phyloP scores from a whole-genome alignment of 371 early-diverging fungal species.

The Phascolomyces articulosus region DNA sequence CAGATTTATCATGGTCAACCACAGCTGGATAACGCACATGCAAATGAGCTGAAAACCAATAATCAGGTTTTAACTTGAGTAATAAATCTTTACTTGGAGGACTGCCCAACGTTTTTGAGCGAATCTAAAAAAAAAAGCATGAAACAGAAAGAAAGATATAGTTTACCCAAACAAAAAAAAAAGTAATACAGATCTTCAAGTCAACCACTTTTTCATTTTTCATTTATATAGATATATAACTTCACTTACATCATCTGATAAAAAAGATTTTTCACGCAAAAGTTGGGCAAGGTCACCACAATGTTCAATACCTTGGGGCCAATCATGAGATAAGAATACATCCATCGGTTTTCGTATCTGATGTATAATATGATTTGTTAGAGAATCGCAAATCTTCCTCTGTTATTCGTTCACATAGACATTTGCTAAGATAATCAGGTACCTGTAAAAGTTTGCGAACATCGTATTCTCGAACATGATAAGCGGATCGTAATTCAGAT shows the following conservation, averaged over 20 bases:
- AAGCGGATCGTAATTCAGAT: constrained; percentile 61
- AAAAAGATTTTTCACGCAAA: constrained; percentile 68
- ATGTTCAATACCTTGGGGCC: constrained; percentile 88
- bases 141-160: too few species aligned
- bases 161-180: too few species aligned
- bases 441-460: constrained; percentile 75
- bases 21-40: constrained; percentile 90
- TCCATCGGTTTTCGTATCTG: constrained; percentile 71
- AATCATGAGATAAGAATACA: constrained; percentile 95
- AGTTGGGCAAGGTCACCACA: constrained; percentile 75
- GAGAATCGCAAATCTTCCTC: neutral
- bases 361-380: too few species aligned
- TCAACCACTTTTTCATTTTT: too few species aligned
- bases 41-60: constrained; percentile 94
- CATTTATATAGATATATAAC: too few species aligned
- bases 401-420: too few species aligned
- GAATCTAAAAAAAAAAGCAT: too few species aligned
- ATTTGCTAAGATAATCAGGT: too few species aligned
- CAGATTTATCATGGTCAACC: constrained; percentile 45
- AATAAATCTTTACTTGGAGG: constrained; percentile 70
- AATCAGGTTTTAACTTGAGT: constrained; percentile 71
- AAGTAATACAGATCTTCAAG: too few species aligned
- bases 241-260: constrained; percentile 77
- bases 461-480: constrained; percentile 90
- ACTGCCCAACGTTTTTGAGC: constrained; percentile 76